Evolutionary conservation across 2,329 filamentous ascomycete species (phyloP).

Genomic region (Microdochium nivale): DNA sequence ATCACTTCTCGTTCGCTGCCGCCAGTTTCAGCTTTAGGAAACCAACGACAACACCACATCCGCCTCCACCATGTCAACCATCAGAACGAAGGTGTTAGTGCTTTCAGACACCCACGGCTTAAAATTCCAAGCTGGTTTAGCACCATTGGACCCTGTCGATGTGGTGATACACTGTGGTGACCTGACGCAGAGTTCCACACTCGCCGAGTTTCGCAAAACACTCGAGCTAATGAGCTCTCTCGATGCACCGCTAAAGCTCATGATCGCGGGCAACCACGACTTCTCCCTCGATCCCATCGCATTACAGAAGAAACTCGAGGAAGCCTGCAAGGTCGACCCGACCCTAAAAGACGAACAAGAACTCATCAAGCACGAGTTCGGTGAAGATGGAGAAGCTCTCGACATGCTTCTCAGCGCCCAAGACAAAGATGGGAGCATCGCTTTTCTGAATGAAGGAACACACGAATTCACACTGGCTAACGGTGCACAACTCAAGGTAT

Average conservation of each 20-base stretch:
- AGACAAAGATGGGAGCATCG: constrained; percentile 33
- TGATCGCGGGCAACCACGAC: constrained; percentile 49
- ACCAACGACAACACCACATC: no score
- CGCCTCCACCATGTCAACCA: constrained; percentile 1
- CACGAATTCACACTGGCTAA: constrained; percentile 38
- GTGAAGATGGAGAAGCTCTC: constrained; percentile 27
- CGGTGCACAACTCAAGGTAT: constrained; percentile 38
- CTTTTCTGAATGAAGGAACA: constrained; percentile 40
- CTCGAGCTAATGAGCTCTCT: constrained; percentile 32
- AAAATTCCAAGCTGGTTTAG: constrained; percentile 5
- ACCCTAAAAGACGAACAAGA: constrained; percentile 6
- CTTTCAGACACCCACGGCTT: constrained; percentile 36
- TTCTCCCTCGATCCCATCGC: constrained; percentile 24
- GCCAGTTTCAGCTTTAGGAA: no score
- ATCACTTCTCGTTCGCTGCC: no score
- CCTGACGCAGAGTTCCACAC: constrained; percentile 31
- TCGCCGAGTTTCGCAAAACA: constrained; percentile 29
- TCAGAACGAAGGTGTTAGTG: constrained; percentile 32
- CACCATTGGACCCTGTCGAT: constrained; percentile 24
- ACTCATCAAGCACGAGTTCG: constrained; percentile 23
- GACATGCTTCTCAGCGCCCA: constrained; percentile 25
- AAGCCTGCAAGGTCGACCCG: constrained; percentile 2
- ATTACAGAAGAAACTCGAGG: constrained; percentile 17
- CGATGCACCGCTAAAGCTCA: constrained; percentile 41
- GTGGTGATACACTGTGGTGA: constrained; percentile 45